Percentiles rank a stretch among this genome's conserved stretches.
phyloP scores from a whole-genome alignment of 768 basidiomycete genomes.

The Leccinum aurantiacum region DNA sequence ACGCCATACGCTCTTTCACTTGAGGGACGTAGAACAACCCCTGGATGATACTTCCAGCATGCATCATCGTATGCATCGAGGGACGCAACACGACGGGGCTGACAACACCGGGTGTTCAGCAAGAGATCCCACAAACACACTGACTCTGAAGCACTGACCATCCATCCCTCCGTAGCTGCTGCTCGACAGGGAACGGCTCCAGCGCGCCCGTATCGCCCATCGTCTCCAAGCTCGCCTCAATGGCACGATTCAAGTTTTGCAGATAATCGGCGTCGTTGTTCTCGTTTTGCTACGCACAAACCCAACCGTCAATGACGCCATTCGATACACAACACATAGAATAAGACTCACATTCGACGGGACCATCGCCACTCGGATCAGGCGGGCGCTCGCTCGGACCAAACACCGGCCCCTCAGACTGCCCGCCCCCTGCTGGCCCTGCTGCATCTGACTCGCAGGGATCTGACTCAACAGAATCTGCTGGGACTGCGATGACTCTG shows the following conservation, averaged over 20 bases:
- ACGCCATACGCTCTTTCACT: constrained; percentile 47
- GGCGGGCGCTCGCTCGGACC: constrained; percentile 61
- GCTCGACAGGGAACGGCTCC: constrained; percentile 52
- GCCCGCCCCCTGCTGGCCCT: constrained; percentile 2
- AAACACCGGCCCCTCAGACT: constrained; percentile 44
- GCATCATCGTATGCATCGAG: constrained; percentile 46
- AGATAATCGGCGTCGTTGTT: constrained; percentile 51
- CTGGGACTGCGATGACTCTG: not conserved
- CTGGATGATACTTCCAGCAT: constrained; percentile 56
- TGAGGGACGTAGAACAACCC: constrained; percentile 71
- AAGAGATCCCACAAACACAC: not conserved
- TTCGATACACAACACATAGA: not conserved
- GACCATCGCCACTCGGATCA: constrained; percentile 64
- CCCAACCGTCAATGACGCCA: not conserved
- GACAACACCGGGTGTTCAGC: constrained; percentile 5
- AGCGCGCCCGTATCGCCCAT: constrained; percentile 49
- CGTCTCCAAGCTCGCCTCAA: constrained; percentile 63
- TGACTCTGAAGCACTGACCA: constrained; percentile 42
- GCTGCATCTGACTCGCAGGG: not conserved
- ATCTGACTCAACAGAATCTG: not conserved
- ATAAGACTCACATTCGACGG: constrained; percentile 54
- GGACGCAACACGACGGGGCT: constrained; percentile 77
- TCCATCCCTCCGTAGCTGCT: constrained; percentile 54
- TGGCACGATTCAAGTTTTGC: constrained; percentile 63
- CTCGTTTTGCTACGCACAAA: constrained; percentile 30